phyloP scores from a whole-genome alignment of 306 rosid genomes.

The Myrica gale region DNA sequence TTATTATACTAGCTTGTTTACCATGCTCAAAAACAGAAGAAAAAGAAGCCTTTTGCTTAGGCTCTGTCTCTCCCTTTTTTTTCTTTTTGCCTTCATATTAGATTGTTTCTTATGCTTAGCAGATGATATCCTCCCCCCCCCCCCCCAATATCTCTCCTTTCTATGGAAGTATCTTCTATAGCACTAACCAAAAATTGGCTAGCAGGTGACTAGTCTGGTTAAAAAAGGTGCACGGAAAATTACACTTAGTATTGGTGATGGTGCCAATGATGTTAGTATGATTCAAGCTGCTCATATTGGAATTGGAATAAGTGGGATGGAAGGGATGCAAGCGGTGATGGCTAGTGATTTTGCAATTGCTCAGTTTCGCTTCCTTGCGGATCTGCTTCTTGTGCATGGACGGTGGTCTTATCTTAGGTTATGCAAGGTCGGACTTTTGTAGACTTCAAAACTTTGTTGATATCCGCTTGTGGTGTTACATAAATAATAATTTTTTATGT shows the following conservation, averaged over 20 bases:
- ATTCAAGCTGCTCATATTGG: conserved; percentile 99
- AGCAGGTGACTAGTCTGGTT: conserved; percentile 89
- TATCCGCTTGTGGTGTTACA: conserved; percentile 18
- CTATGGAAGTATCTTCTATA: background rate
- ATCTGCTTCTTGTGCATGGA: conserved; percentile 97
- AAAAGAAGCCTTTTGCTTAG: too few relatives aligned
- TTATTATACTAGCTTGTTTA: too few relatives aligned
- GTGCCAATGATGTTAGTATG: conserved; percentile 99
- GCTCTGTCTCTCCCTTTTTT: too few relatives aligned
- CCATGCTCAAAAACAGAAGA: too few relatives aligned
- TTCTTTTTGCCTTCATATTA: too few relatives aligned
- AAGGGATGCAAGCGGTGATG: conserved; percentile 99
- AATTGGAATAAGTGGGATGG: conserved; percentile 92
- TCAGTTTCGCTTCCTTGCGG: conserved; percentile 91
- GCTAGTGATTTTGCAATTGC: conserved; percentile 99
- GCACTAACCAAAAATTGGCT: conserved; percentile 16
- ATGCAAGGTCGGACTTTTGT: conserved; percentile 71
- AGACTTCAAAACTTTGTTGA: conserved; percentile 8
- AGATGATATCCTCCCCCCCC: too few relatives aligned
- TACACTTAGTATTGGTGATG: conserved; percentile 95
- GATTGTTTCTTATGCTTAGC: too few relatives aligned
- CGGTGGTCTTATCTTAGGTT: conserved; percentile 96
- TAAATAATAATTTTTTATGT: conserved; percentile 23
- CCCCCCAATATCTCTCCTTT: too few relatives aligned
- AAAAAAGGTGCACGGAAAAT: conserved; percentile 86